phyloP scores from a whole-genome alignment of 768 basidiomycete genomes.

The Dioszegia hungarica region DNA sequence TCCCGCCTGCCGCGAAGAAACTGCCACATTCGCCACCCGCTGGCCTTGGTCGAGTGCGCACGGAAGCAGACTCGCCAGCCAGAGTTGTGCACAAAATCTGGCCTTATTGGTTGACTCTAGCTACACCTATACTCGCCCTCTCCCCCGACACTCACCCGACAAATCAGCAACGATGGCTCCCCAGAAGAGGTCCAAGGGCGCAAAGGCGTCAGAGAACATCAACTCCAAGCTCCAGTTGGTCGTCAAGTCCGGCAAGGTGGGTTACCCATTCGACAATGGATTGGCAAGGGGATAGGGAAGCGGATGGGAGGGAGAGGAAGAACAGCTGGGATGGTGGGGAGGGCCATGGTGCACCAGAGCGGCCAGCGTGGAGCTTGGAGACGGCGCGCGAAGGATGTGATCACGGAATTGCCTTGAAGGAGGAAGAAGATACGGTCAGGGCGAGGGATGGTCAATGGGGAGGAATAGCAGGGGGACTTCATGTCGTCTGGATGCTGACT shows the following conservation, averaged over 20 bases:
- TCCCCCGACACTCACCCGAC: conserved; percentile 1
- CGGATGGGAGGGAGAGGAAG: neutral
- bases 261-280: conserved; percentile 1
- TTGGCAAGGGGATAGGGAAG: neutral
- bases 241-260: conserved; percentile 88
- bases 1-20: conserved; percentile 3
- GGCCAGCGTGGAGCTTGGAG: too few species aligned
- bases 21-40: conserved; percentile 15
- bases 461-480: neutral
- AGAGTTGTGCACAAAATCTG: neutral
- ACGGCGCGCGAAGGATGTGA: too few species aligned
- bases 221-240: conserved; percentile 82
- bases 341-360: neutral
- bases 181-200: conserved; percentile 87
- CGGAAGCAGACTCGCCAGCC: too few species aligned
- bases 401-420: too few species aligned
- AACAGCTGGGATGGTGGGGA: neutral
- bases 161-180: conserved; percentile 66
- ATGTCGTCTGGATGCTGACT: neutral
- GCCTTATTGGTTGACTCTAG: neutral
- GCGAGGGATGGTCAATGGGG: too few species aligned
- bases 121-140: neutral
- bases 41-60: too few species aligned
- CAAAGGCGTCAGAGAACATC: conserved; percentile 92
- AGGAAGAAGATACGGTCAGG: too few species aligned